A percentile compares a stretch with the other conserved stretches of the same genome.
phyloP scores from a whole-genome alignment of 169 alveolate species.

The Cryptosporidium canis region DNA sequence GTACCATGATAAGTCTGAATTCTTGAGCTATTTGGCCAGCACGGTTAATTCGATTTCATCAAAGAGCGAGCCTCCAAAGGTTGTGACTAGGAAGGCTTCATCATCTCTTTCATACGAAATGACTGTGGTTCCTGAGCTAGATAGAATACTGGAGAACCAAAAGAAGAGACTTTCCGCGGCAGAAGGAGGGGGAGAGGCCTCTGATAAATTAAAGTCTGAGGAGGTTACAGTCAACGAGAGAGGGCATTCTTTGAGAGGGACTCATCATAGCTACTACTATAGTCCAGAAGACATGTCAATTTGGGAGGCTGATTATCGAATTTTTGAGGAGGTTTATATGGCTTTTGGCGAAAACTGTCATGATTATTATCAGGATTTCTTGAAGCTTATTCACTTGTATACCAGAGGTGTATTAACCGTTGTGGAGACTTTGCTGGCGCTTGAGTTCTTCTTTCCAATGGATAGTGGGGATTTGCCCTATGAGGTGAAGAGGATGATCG shows the following conservation, averaged over 20 bases:
- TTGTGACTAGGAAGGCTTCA: constrained; percentile 49
- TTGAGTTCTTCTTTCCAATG: constrained; percentile 71
- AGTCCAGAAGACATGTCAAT: constrained; percentile 63
- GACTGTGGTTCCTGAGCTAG: constrained; percentile 61
- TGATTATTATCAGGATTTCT: constrained; percentile 47
- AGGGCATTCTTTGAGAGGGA: constrained; percentile 8
- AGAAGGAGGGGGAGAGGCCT: background rate
- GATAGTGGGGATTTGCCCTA: constrained; percentile 72
- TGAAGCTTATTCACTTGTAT: constrained; percentile 43
- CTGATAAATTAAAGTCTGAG: constrained; percentile 2
- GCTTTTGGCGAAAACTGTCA: constrained; percentile 66
- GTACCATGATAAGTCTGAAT: constrained; percentile 34
- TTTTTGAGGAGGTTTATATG: constrained; percentile 58
- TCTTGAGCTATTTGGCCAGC: constrained; percentile 53
- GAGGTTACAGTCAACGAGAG: background rate
- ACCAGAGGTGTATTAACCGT: constrained; percentile 71
- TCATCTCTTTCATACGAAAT: constrained; percentile 22
- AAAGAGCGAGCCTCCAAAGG: constrained; percentile 63
- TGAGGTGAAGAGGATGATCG: constrained; percentile 65
- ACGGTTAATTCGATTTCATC: constrained; percentile 30
- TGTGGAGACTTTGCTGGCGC: constrained; percentile 60
- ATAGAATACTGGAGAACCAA: constrained; percentile 36
- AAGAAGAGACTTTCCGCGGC: constrained; percentile 7
- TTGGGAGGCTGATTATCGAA: constrained; percentile 71
- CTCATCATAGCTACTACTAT: constrained; percentile 37